phyloP scores from a whole-genome alignment of 192 early-diverging fungal species.

The Thamnidium elegans region DNA sequence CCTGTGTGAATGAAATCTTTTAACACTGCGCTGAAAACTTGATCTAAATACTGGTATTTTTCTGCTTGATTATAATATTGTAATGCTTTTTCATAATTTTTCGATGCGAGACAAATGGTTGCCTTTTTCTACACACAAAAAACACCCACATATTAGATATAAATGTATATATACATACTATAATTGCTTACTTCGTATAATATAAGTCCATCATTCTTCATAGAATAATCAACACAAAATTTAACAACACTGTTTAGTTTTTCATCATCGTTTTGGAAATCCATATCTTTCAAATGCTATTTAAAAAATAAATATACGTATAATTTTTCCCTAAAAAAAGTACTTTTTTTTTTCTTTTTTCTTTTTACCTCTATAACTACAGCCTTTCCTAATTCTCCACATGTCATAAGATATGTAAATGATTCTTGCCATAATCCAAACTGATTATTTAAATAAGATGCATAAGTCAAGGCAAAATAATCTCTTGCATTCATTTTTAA shows the following conservation, averaged over 20 bases:
- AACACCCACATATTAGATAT: background rate
- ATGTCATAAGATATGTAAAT: background rate
- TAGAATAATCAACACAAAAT: background rate
- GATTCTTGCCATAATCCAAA: background rate
- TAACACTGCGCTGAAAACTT: background rate
- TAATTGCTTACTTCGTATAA: background rate
- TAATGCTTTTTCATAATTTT: conserved; percentile 2
- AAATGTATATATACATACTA: background rate
- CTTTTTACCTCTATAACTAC: background rate
- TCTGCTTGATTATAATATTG: conserved; percentile 2
- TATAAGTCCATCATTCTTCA: background rate
- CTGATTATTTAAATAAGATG: background rate
- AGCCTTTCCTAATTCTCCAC: background rate
- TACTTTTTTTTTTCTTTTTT: background rate
- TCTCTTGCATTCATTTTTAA: background rate
- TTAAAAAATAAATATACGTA: background rate
- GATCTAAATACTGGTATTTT: background rate
- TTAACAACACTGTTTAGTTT: background rate
- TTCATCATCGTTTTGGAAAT: background rate
- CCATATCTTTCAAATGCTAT: background rate
- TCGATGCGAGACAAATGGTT: background rate
- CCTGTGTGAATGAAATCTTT: background rate
- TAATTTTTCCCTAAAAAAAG: background rate
- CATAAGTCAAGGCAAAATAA: background rate
- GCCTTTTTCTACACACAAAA: background rate